These are phyloP conservation scores for Salix suchowensis DNA, from an alignment of 345 rosid genomes.

Conservation along the genomic window DNA sequence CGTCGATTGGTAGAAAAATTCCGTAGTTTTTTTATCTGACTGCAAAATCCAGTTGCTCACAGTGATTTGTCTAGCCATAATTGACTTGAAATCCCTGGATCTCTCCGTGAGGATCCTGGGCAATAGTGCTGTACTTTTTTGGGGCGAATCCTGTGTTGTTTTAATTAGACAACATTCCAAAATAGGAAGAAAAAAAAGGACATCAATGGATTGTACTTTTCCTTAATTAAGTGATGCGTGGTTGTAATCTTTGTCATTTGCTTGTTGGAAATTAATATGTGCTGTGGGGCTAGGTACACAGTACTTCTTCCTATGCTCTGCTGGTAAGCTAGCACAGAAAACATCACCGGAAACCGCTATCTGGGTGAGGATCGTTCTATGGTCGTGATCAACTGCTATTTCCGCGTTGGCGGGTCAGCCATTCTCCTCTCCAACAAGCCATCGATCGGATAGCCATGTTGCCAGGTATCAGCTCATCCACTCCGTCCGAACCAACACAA, in stretches of 20 bases:
- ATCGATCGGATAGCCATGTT: background rate
- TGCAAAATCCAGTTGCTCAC: background rate
- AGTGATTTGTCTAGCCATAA: background rate
- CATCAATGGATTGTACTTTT: too few species aligned
- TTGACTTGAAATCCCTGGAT: background rate
- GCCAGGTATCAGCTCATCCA: slow-evolving; percentile 8
- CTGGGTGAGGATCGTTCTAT: slow-evolving; percentile 49
- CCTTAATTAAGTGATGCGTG: too few species aligned
- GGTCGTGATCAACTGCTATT: slow-evolving; percentile 57
- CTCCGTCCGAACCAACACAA: background rate
- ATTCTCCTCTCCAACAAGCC: slow-evolving; percentile 46
- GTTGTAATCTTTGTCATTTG: too few species aligned
- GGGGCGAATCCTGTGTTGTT: background rate
- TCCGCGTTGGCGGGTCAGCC: slow-evolving; percentile 53
- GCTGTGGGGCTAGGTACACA: slow-evolving; percentile 35
- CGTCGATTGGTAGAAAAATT: background rate
- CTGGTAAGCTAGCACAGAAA: slow-evolving; percentile 50
- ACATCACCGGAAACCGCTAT: slow-evolving; percentile 45
- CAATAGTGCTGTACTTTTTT: background rate
- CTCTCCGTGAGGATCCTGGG: background rate
- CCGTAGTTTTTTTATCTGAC: background rate
- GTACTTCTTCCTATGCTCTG: slow-evolving; percentile 47
- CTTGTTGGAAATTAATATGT: background rate
- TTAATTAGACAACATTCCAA: background rate
- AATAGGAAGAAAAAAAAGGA: too few species aligned